Base-by-base conservation (phyloP, 140 eudicot species). In the Cichorium intybus region DNA sequence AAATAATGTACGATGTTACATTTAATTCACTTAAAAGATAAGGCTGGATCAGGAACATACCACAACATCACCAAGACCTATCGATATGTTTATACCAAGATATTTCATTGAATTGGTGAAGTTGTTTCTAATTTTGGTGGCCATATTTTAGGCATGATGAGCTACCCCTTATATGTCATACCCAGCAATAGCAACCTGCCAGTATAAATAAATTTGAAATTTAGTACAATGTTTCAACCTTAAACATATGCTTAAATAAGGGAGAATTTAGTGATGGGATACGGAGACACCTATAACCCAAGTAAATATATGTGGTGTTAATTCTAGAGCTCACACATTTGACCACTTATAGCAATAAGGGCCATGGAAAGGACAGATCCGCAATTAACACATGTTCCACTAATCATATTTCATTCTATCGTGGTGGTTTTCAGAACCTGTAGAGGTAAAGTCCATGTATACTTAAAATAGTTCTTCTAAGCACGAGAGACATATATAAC, bases 291-390 rank as follows among this genome's bases (percentile, higher is more conserved):
- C 98, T 92, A 95, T 73, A 92, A 64, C 66, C 98, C 96, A 60
- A 92, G 88, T 45, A 95, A 59, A 81, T 92, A 88, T 93, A 92
- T 81, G 49, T 92, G 96, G 24, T 85, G 95, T 57, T 92, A 96
- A 68, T 92, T 88, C 62, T 88, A 95, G 79, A 92, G 95, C 81
- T 92, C 96, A 24, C 98, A n/a, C n/a, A n/a, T n/a, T n/a, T n/a
- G n/a, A n/a, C n/a, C n/a, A n/a, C n/a, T n/a, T n/a, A n/a, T n/a
- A 77, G 98, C 98, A 50, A 92, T 89, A 77, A 92, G 98, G 17
- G 98, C 96, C 68, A 88, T 92, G 60, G 98, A 88, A 63, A 96
- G 98, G 66, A 92, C 98, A 73, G 96, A 92, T 43, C 98, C 98
- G 29, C 96, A 82, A 51, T 92, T 92, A 39, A 92, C 98, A 73